These are phyloP conservation scores for Sordariomycetes sp. DNA, from an alignment of 2,329 filamentous ascomycete genomes.

Conservation along the genomic window DNA sequence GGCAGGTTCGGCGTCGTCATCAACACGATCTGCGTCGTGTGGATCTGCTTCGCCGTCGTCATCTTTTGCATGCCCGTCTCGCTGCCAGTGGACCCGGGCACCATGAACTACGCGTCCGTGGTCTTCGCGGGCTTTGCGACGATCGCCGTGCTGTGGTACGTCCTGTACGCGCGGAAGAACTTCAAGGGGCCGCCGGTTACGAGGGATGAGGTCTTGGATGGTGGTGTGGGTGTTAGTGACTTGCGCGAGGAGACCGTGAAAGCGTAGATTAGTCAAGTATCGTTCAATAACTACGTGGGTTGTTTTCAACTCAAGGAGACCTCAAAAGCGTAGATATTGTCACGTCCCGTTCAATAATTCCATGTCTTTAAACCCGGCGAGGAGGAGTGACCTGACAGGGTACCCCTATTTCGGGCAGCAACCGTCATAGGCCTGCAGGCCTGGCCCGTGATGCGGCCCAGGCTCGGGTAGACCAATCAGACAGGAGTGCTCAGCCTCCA, in stretches of 20 bases:
- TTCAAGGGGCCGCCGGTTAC: conserved; percentile 49
- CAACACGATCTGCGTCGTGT: conserved; percentile 54
- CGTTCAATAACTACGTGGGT: not conserved
- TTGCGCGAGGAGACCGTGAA: not conserved
- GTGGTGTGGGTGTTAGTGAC: not conserved
- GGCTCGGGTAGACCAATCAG: too few relatives aligned
- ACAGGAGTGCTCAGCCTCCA: too few relatives aligned
- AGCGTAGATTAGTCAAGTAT: not conserved
- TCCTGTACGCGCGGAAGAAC: conserved; percentile 58
- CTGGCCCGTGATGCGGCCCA: too few relatives aligned
- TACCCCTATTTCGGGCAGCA: too few relatives aligned
- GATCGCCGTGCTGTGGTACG: conserved; percentile 57
- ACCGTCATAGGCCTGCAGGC: too few relatives aligned
- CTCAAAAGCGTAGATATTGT: too few relatives aligned
- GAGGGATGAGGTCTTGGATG: not conserved
- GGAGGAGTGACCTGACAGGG: too few relatives aligned
- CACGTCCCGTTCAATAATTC: too few relatives aligned
- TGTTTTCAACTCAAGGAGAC: not conserved
- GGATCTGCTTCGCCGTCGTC: conserved; percentile 58
- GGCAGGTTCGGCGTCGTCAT: conserved; percentile 50
- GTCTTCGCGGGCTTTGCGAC: conserved; percentile 58
- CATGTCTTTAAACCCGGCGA: too few relatives aligned
- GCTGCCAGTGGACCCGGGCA: conserved; percentile 44
- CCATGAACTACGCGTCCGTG: conserved; percentile 67
- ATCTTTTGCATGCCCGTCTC: conserved; percentile 63